Conservation (phyloP, 345 rosid species). For the Pistacia integerrima region DNA sequence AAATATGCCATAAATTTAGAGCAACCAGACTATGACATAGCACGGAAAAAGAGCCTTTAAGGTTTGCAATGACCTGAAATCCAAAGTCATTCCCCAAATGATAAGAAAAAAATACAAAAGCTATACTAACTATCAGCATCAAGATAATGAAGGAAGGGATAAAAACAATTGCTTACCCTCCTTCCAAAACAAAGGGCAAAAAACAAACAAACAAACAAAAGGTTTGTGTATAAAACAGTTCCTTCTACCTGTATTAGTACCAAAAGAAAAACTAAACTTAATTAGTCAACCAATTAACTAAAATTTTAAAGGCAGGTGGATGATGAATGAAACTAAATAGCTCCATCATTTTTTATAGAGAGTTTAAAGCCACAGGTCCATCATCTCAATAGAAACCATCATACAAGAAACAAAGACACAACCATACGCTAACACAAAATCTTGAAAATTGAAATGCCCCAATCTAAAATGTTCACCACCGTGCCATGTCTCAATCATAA, state of each 20-base stretch:
- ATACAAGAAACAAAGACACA: too few species aligned
- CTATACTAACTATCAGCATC: neutral
- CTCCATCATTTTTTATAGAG: neutral
- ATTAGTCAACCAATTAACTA: neutral
- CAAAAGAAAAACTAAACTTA: neutral
- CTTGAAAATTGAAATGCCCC: neutral
- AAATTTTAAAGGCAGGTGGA: neutral
- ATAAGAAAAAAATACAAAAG: neutral
- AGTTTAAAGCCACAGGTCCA: neutral
- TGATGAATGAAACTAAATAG: too few species aligned
- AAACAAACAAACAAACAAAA: too few species aligned
- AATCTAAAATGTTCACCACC: neutral
- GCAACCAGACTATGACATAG: neutral
- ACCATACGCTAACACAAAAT: neutral
- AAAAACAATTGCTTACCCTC: too few species aligned
- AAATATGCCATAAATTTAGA: slow-evolving; percentile 26
- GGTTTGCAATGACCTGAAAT: slow-evolving; percentile 11
- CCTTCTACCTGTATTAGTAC: neutral
- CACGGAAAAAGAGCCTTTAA: neutral
- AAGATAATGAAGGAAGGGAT: neutral
- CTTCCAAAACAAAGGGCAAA: neutral
- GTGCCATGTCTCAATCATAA: neutral
- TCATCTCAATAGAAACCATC: neutral
- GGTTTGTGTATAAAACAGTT: too few species aligned
- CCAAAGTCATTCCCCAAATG: neutral